Percentiles rank a stretch among this genome's conserved stretches.
Conservation (phyloP, 1,139 yeast species). For the Pichia terricola region DNA sequence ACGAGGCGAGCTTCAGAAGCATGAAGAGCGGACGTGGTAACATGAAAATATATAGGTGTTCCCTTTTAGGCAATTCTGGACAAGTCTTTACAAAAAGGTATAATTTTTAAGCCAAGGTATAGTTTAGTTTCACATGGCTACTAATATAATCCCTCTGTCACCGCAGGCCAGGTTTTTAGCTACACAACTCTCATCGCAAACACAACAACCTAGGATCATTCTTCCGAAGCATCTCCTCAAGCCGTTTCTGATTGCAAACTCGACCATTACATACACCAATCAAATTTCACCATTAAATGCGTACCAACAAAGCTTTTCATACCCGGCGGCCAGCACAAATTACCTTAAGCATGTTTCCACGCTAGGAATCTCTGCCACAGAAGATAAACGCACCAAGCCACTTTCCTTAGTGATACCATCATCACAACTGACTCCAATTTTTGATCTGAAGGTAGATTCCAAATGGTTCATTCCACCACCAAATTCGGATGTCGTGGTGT, state of each 20-base stretch:
- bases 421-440: conserved; percentile 6
- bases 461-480: conserved; percentile 8
- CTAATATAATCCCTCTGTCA: conserved; percentile 7
- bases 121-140: too few relatives aligned
- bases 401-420: conserved; percentile 6
- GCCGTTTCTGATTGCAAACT: conserved; percentile 13
- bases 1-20: too few relatives aligned
- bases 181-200: conserved; percentile 5
- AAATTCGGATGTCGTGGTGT: conserved; percentile 33
- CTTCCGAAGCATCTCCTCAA: conserved; percentile 10
- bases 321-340: conserved; percentile 2
- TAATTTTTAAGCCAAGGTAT: too few relatives aligned
- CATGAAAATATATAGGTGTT: too few relatives aligned
- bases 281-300: conserved; percentile 17
- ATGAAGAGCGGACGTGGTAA: too few relatives aligned
- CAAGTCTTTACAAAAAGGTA: too few relatives aligned
- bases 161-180: conserved; percentile 8
- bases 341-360: neutral
- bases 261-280: conserved; percentile 20
- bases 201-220: conserved; percentile 4
- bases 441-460: neutral
- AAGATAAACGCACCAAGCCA: too few relatives aligned
- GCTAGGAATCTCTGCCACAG: neutral
- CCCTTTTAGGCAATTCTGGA: too few relatives aligned
- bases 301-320: conserved; percentile 3